phyloP scores from a whole-genome alignment of 176 grass and related monocot species.

The Cenchrus americanus region DNA sequence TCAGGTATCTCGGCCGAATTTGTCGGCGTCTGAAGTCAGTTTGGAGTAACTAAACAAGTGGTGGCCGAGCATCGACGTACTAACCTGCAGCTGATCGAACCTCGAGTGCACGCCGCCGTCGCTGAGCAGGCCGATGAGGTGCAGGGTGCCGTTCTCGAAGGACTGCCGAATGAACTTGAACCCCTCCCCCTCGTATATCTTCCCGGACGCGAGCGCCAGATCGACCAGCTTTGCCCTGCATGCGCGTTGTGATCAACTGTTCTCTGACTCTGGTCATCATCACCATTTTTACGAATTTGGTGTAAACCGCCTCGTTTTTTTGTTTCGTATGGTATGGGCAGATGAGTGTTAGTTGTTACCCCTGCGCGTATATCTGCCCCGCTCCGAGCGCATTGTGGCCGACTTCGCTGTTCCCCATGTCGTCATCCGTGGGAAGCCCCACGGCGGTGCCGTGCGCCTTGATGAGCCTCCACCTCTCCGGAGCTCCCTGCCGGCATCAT shows the following conservation, averaged over 20 bases:
- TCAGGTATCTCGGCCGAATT: neutral
- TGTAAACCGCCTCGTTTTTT: neutral
- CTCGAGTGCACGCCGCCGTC: constrained; percentile 95
- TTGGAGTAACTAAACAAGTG: neutral
- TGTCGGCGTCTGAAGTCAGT: neutral
- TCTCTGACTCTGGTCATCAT: constrained; percentile 10
- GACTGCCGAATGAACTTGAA: constrained; percentile 82
- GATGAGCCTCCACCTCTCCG: constrained; percentile 75
- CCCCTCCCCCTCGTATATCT: constrained; percentile 81
- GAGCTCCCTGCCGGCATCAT: constrained; percentile 58
- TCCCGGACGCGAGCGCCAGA: constrained; percentile 73
- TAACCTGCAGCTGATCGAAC: constrained; percentile 87
- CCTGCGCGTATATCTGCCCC: constrained; percentile 80
- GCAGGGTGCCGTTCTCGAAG: constrained; percentile 79
- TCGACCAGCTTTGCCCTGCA: constrained; percentile 88
- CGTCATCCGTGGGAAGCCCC: constrained; percentile 79
- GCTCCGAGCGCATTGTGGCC: constrained; percentile 93
- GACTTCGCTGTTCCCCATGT: constrained; percentile 98
- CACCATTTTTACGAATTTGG: neutral
- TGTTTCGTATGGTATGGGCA: too few relatives aligned
- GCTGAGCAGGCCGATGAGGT: constrained; percentile 89
- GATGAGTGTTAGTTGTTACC: constrained; percentile 34
- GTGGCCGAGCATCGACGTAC: neutral
- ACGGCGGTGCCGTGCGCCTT: constrained; percentile 84
- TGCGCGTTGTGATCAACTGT: neutral